Evolutionary conservation across 2,329 filamentous ascomycete genomes (phyloP), one percentile per base, ranked within the genome.

Genomic region (Onygenales sp.): DNA sequence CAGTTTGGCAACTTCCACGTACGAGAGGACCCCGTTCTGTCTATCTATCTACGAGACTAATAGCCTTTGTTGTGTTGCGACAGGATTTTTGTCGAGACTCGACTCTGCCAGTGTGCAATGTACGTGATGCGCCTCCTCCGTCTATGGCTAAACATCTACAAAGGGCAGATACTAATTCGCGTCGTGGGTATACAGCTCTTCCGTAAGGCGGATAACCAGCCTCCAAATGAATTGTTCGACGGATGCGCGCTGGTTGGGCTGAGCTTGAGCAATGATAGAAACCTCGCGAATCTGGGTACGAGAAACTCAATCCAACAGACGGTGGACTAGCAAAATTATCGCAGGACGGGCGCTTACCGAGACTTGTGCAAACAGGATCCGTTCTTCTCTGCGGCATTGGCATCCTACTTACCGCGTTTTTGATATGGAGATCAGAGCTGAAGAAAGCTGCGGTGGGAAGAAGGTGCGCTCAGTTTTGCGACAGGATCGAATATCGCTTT

Each of bases 381-480:
- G 95, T 98, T 66, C 61, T 98, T 45, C 69, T 97, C 42, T 86
- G 82, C 57, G 88, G 78, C 57, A 68, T 95, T 58, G 88, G 91
- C 42, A 91, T 98, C 61, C 63, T 81, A 21, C 73, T 80, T 7
- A 77, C 86, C 4, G 65, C 74, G 9, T 84, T 86, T 61, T 75
- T 98, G 54, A 63, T 97, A 69, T 81, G 86, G 72, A 80, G 83
- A 60, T 95, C 93, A 17, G 87, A 97, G 64, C 82, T 81, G 67
- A 97, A 98, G 74, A 85, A 87, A 70, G 93, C 93, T 53, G 93
- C 93, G 53, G 93, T 98, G 47, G 93, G 93, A 56, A 80, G 93
- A 75, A 87, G 90, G 90, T 94, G 74, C 57, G 78, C 62, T 17
- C 33, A 31, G 17, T 10, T 8, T 34, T 37, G 44, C 44, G 13